These are phyloP conservation scores for Adansonia grandidieri DNA, from an alignment of 441 rosid genomes.

Conservation along the genomic window DNA sequence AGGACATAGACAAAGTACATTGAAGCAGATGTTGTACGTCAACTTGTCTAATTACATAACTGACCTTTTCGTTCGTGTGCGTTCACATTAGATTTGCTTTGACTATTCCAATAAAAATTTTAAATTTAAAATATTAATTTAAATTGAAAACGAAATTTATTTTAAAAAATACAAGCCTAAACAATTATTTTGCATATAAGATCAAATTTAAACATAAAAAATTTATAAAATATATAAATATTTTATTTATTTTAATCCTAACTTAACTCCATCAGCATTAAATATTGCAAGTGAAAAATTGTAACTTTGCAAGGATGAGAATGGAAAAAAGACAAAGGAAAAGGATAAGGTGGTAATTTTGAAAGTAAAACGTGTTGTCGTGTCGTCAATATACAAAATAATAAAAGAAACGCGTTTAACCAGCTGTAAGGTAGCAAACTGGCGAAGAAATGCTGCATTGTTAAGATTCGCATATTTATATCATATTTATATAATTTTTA, in stretches of 20 bases:
- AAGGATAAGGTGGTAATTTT: neutral
- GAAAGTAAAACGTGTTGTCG: neutral
- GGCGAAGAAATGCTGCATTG: neutral
- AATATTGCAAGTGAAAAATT: neutral
- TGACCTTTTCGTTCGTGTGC: neutral
- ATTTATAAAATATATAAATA: no score
- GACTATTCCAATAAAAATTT: no score
- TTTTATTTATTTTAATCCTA: no score
- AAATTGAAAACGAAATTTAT: no score
- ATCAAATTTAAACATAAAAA: no score
- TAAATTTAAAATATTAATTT: no score
- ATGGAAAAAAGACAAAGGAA: neutral
- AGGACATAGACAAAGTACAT: neutral
- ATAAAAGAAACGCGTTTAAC: constrained; percentile 10
- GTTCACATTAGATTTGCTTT: neutral
- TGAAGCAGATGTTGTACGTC: neutral
- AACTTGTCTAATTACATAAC: neutral
- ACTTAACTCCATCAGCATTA: no score
- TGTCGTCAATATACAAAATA: neutral
- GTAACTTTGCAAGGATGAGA: neutral
- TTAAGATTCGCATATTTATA: no score
- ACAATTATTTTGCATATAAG: no score
- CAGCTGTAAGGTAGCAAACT: neutral
- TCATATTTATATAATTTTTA: no score
- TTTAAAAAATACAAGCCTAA: no score